Percentiles rank a stretch among this genome's conserved stretches.
phyloP scores from a whole-genome alignment of 345 rosid genomes.

The Reutealis trisperma region DNA sequence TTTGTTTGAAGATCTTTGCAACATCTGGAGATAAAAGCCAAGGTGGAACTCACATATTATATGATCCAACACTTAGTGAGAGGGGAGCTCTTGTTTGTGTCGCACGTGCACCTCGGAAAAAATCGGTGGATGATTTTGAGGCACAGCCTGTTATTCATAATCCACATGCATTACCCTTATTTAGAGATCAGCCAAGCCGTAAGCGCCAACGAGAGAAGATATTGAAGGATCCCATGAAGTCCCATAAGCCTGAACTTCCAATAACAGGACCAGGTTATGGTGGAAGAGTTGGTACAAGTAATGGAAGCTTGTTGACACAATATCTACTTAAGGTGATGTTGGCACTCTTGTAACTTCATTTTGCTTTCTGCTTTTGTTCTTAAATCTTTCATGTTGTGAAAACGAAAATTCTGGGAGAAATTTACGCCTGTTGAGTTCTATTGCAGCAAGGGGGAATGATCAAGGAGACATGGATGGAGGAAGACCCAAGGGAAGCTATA shows the following conservation, averaged over 20 bases:
- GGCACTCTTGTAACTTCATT: neutral
- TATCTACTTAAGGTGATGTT: constrained; percentile 83
- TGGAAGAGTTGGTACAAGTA: constrained; percentile 87
- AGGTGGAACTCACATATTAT: constrained; percentile 84
- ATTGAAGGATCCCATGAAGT: constrained; percentile 84
- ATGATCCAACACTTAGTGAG: constrained; percentile 84
- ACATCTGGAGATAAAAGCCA: constrained; percentile 88
- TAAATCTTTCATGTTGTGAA: neutral
- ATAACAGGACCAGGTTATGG: constrained; percentile 94
- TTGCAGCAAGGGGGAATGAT: constrained; percentile 99
- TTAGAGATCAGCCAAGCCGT: constrained; percentile 98
- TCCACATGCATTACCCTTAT: constrained; percentile 92
- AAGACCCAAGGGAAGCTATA: constrained; percentile 98
- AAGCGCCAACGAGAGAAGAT: constrained; percentile 91
- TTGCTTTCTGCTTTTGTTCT: constrained; percentile 8
- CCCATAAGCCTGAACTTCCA: constrained; percentile 95
- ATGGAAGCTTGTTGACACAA: constrained; percentile 91
- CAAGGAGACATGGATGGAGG: constrained; percentile 99
- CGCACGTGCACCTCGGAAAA: constrained; percentile 93
- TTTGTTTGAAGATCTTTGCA: constrained; percentile 61
- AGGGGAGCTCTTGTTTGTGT: constrained; percentile 96
- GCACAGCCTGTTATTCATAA: constrained; percentile 86
- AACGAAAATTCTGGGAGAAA: constrained; percentile 2
- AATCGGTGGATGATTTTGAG: constrained; percentile 92
- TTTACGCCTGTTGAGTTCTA: constrained; percentile 11